These are phyloP conservation scores for Meyerozyma athensensis DNA, from an alignment of 1,139 yeast species.

Conservation along the genomic window DNA sequence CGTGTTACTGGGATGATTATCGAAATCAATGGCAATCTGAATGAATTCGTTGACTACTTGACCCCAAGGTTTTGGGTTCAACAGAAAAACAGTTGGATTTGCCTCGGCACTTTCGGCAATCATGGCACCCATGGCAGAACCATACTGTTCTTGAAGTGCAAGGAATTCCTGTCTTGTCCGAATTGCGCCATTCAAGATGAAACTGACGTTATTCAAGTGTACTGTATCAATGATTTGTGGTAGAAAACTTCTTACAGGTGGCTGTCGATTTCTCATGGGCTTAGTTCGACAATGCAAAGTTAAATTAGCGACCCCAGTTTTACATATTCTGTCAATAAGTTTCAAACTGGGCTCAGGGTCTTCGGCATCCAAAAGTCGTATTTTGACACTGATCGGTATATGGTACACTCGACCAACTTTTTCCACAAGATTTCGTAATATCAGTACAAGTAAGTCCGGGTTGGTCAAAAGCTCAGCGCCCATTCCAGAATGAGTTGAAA, in stretches of 20 bases:
- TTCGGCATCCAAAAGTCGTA: constrained; percentile 62
- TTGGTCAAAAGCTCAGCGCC: constrained; percentile 87
- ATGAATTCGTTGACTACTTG: constrained; percentile 52
- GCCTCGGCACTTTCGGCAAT: constrained; percentile 87
- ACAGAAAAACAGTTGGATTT: constrained; percentile 72
- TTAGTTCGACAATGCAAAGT: constrained; percentile 91
- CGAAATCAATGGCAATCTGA: constrained; percentile 44
- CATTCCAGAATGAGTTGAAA: constrained; percentile 90
- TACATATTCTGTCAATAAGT: constrained; percentile 59
- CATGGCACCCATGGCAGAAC: constrained; percentile 76
- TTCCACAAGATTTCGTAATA: constrained; percentile 61
- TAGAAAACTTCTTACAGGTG: constrained; percentile 66
- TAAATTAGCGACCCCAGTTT: constrained; percentile 78
- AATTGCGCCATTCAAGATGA: constrained; percentile 80
- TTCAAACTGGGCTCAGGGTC: constrained; percentile 51
- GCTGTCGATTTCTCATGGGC: constrained; percentile 83
- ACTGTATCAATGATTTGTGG: constrained; percentile 60
- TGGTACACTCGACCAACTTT: constrained; percentile 73
- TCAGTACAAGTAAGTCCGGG: constrained; percentile 71
- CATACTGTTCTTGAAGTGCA: constrained; percentile 48
- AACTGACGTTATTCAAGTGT: constrained; percentile 56
- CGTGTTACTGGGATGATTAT: constrained; percentile 65
- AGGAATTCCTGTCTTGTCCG: constrained; percentile 49
- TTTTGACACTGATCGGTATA: constrained; percentile 87
- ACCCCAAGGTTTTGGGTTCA: constrained; percentile 49